Base-by-base conservation (phyloP, 129 eudicot species). In the Artemisia argyi region DNA sequence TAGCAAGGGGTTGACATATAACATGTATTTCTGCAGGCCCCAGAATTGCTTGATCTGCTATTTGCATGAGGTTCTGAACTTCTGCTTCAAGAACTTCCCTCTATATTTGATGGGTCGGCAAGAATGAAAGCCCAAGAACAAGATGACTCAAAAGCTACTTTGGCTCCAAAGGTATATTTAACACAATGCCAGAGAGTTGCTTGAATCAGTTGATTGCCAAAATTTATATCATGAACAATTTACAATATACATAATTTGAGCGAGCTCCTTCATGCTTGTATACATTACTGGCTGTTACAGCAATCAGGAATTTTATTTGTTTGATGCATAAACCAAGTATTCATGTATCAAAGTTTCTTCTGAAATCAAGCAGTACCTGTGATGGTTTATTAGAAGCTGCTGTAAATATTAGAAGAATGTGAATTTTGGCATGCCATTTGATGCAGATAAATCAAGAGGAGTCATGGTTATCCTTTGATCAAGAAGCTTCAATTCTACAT, bases 91-190 rank as follows among this genome's bases (percentile, higher is more conserved):
- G 88, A 94, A 69, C 96, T 94, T 80, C 97, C 99, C 19, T 86
- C 88, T 50, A 88, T 94, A 82, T 79, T 94, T 68, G 85, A 94
- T 74, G 98, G 98, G 61, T 85, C 97, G 17, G 98, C 97, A 64
- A 82, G 49, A 62, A 63, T 14, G 17, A 84, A 88, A 68, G 97
- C 97, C 68, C 75, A 77, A 81, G 66, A 81, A 46, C 99, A 94
- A 72, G 99, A 94, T 78, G 96, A 94, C 71, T 82, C 93, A 61
- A 79, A 78, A 80, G 97, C 91, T 55, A 84, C 99, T 49, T 83
- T 84, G 76, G 99, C 99, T 73, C 97, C 97, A 66, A 94, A 94
- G 92, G 99, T 94, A 79, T 58, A 30, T 66, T 61, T 46, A 28
- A 58, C 20, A 49, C 22, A 54, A 55, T 67, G 30, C 69, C 7